phyloP scores from a whole-genome alignment of 2,329 filamentous ascomycete genomes.

The Colletotrichum lentis region DNA sequence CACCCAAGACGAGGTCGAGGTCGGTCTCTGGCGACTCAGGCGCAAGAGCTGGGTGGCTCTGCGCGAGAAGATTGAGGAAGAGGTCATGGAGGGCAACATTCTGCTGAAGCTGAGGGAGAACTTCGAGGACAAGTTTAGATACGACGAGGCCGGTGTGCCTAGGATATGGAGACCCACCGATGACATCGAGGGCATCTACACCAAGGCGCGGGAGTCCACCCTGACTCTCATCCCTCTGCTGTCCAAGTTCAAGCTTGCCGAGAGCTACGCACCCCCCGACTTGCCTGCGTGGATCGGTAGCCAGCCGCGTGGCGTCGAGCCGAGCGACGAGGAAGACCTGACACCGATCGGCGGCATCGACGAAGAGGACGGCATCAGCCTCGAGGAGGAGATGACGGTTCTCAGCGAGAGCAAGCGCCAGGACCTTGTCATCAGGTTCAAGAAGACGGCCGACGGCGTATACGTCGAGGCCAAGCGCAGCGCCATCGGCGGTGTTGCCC shows the following conservation, averaged over 20 bases:
- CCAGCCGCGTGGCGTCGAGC: conserved; percentile 75
- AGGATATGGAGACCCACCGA: conserved; percentile 96
- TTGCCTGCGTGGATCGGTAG: conserved; percentile 83
- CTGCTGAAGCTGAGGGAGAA: conserved; percentile 95
- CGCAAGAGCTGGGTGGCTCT: conserved; percentile 95
- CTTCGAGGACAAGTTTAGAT: conserved; percentile 99
- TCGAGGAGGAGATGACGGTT: conserved; percentile 97
- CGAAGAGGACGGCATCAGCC: conserved; percentile 90
- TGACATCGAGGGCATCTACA: conserved; percentile 96
- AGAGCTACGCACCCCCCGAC: conserved; percentile 80
- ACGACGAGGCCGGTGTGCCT: conserved; percentile 92
- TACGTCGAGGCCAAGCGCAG: conserved; percentile 98
- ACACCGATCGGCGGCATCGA: conserved; percentile 91
- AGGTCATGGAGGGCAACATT: conserved; percentile 97
- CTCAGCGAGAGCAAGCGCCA: conserved; percentile 88
- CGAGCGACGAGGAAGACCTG: conserved; percentile 90
- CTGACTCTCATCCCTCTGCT: conserved; percentile 89
- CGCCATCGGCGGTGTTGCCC: conserved; percentile 92
- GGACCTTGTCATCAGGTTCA: conserved; percentile 92
- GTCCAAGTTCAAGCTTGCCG: conserved; percentile 79
- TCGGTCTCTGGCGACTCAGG: conserved; percentile 90
- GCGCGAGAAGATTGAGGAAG: conserved; percentile 90
- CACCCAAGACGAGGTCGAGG: conserved; percentile 86
- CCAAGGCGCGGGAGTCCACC: conserved; percentile 89
- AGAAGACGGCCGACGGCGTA: conserved; percentile 97